Evolutionary conservation across 495 filamentous ascomycete genomes (phyloP), one percentile per base, ranked within the genome.

Genomic region (Penicillium tannophilum): DNA sequence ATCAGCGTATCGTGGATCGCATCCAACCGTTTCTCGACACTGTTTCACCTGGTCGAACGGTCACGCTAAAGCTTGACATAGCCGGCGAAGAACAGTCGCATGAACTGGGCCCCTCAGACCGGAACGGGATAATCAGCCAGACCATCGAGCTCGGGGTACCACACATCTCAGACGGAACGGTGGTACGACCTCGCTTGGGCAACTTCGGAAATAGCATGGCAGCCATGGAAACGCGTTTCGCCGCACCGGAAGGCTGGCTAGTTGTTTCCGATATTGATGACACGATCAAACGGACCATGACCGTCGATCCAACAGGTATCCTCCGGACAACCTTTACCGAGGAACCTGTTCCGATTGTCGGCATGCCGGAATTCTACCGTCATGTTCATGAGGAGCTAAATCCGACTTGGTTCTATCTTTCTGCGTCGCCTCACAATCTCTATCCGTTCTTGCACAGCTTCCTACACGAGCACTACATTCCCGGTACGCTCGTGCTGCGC

Each of bases 191-290:
- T 14, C 66, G 60, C 56, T 60, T 67, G 44, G 70, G 62, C 11
- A 62, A 24, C 46, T 82, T 70, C 49, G 44, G 20, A 75, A 84
- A 33, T 73, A 79, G 9, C 56, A 72, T 43, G 72, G 84, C 52
- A 62, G 76, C 54, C 54, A 81, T 88, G 83, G 78, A 77, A 54
- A 97, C 91, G 1, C 77, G 82, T 7, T 93, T 87, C 65, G 90
- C 90, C 0, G 85, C 83, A 24, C 84, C 90, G 1, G 83, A 90
- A 58, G 93, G 93, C 11, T 97, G 93, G 93, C 82, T 86, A 4
- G 74, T 98, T 6, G 87, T 98, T 57, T 94, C 90, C 35, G 93
- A 98, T 66, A 88, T 98, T 67, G 93, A 98, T 72, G 93, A 98
- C 72, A 94, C 93, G 3, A 96, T 97, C 78, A 97, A 98, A 74